Conservation (phyloP, 805 yeast species). For the Schwanniomyces yamadae region DNA sequence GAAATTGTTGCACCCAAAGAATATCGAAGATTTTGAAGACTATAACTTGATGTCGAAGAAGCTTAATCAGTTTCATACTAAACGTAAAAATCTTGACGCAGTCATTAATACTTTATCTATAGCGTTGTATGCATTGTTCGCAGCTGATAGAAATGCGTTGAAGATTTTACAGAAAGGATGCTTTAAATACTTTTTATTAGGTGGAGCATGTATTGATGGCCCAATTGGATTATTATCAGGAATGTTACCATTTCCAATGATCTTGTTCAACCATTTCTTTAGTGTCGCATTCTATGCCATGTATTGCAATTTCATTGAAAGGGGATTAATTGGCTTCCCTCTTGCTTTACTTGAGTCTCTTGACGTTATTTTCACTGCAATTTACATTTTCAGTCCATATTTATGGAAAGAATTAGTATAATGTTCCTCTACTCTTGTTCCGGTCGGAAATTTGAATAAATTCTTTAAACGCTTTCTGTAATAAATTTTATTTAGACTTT, state of each 20-base stretch:
- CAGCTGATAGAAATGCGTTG: constrained; percentile 73
- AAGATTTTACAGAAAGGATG: constrained; percentile 81
- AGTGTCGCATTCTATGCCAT: constrained; percentile 86
- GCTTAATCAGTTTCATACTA: constrained; percentile 66
- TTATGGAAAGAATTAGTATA: constrained; percentile 50
- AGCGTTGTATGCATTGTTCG: constrained; percentile 86
- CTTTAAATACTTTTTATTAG: constrained; percentile 77
- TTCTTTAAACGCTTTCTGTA: too few species aligned
- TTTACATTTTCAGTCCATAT: constrained; percentile 76
- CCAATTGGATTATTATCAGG: constrained; percentile 89
- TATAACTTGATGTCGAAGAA: constrained; percentile 54
- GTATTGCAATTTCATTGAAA: constrained; percentile 59
- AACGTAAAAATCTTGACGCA: constrained; percentile 74
- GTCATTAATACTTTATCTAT: constrained; percentile 89
- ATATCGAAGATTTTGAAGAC: constrained; percentile 57
- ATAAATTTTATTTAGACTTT: too few species aligned
- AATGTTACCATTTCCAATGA: constrained; percentile 68
- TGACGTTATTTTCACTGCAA: constrained; percentile 69
- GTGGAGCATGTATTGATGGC: constrained; percentile 74
- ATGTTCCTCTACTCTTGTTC: too few species aligned
- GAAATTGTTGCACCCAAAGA: constrained; percentile 54
- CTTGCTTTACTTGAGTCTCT: constrained; percentile 68
- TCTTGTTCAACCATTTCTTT: constrained; percentile 82
- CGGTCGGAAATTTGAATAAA: too few species aligned
- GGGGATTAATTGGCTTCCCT: constrained; percentile 69